A percentile compares a stretch with the other conserved stretches of the same genome.
These are phyloP conservation scores for Pneumocystis sp. DNA, from an alignment of 1,139 yeast species.

Conservation along the genomic window DNA sequence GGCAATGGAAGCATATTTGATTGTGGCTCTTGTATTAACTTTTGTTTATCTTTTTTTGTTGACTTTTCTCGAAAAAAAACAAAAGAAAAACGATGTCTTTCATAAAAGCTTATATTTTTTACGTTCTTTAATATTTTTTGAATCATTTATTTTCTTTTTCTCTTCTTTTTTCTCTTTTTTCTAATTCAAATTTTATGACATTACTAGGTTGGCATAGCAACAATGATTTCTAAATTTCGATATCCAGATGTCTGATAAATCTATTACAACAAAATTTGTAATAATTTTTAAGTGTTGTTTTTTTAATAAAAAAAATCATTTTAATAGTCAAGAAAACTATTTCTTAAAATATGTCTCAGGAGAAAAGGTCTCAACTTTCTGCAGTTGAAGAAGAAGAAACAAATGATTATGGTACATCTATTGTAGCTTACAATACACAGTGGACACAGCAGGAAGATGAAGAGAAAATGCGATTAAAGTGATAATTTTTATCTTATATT, in stretches of 20 bases:
- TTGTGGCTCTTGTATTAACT: background rate
- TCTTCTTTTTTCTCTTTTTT: too few species aligned
- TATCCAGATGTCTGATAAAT: too few species aligned
- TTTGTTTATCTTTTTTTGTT: background rate
- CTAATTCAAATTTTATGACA: too few species aligned
- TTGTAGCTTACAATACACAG: background rate
- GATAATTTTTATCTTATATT: background rate
- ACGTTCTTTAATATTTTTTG: too few species aligned
- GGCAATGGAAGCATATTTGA: background rate
- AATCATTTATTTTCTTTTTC: too few species aligned
- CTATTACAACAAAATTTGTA: too few species aligned
- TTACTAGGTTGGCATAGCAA: too few species aligned
- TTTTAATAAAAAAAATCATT: background rate
- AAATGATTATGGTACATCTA: background rate
- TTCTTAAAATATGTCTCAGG: background rate
- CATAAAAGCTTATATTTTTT: too few species aligned
- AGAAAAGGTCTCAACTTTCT: background rate
- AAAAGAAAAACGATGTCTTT: background rate
- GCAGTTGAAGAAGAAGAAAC: background rate
- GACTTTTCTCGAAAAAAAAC: background rate
- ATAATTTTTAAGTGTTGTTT: background rate
- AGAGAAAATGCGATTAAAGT: background rate
- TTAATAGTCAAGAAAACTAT: background rate
- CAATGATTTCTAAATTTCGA: too few species aligned
- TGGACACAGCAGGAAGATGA: background rate